Evolutionary conservation across 108 stramenopile species (phyloP).

Genomic region (Cyclotella cryptica): DNA sequence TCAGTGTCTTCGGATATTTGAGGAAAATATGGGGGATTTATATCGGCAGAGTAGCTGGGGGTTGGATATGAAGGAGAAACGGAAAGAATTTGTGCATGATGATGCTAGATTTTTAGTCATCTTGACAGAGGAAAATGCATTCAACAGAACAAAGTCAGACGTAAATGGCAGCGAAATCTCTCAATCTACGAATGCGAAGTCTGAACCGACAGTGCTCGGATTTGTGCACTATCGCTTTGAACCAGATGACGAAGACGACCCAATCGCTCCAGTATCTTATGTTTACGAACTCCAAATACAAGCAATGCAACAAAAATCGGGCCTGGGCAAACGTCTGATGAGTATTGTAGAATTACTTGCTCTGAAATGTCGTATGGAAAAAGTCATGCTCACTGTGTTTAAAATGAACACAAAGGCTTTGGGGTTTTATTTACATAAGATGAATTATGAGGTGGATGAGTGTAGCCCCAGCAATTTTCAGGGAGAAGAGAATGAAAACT

Average conservation of each 20-base stretch:
- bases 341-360: constrained; percentile 62
- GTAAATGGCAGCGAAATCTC: background rate
- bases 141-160: background rate
- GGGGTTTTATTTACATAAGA: constrained; percentile 67
- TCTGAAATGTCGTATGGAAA: constrained; percentile 45
- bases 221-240: constrained; percentile 88
- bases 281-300: constrained; percentile 85
- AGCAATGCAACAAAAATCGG: constrained; percentile 53
- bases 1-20: constrained; percentile 64
- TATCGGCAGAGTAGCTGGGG: constrained; percentile 81
- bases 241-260: constrained; percentile 73
- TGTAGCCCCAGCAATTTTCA: constrained; percentile 68
- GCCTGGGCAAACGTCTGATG: constrained; percentile 76
- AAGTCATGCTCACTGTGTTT: constrained; percentile 85
- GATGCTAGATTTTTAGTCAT: constrained; percentile 75
- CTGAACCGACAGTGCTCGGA: constrained; percentile 36
- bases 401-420: constrained; percentile 64
- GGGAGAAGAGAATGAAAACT: constrained; percentile 51
- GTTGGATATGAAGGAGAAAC: constrained; percentile 74
- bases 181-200: background rate
- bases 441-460: constrained; percentile 70
- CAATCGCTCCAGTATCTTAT: constrained; percentile 44
- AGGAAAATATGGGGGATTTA: constrained; percentile 77
- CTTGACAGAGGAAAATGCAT: background rate
- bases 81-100: constrained; percentile 61